Percentiles rank a stretch among this genome's conserved stretches.
Evolutionary conservation across 805 yeast species (phyloP).

Genomic region (Blastobotrys peoriensis): DNA sequence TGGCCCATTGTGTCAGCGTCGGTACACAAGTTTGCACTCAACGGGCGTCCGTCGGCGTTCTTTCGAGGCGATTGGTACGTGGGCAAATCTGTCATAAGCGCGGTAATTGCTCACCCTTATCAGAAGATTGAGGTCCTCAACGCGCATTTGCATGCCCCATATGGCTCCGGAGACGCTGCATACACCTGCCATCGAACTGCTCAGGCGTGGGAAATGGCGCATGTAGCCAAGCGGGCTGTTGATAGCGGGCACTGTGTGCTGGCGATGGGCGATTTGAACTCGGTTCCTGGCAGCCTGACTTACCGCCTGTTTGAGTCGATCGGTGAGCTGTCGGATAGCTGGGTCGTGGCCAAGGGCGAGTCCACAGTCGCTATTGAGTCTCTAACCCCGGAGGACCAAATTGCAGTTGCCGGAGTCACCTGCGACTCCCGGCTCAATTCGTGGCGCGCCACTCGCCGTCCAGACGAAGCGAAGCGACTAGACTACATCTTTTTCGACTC

Average conservation of each 20-base stretch:
- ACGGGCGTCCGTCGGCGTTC: slow-evolving; percentile 91
- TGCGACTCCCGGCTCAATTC: slow-evolving; percentile 85
- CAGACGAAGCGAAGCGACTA: slow-evolving; percentile 74
- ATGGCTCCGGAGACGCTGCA: slow-evolving; percentile 81
- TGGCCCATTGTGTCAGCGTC: slow-evolving; percentile 77
- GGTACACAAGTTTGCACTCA: slow-evolving; percentile 79
- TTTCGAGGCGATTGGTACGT: slow-evolving; percentile 97
- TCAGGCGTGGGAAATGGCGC: slow-evolving; percentile 94
- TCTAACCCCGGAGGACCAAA: slow-evolving; percentile 55
- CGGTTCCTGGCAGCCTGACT: slow-evolving; percentile 81
- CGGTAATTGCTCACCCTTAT: slow-evolving; percentile 51
- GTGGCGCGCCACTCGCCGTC: slow-evolving; percentile 56
- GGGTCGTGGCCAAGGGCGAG: slow-evolving; percentile 63
- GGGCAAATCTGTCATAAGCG: slow-evolving; percentile 81
- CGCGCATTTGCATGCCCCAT: slow-evolving; percentile 98
- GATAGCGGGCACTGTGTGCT: slow-evolving; percentile 79
- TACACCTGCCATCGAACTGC: slow-evolving; percentile 86
- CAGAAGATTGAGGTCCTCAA: slow-evolving; percentile 68
- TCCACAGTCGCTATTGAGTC: slow-evolving; percentile 37
- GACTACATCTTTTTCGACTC: slow-evolving; percentile 84
- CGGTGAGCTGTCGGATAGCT: slow-evolving; percentile 70
- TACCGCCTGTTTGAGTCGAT: slow-evolving; percentile 63
- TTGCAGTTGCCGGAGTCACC: slow-evolving; percentile 72
- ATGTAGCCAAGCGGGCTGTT: slow-evolving; percentile 52
- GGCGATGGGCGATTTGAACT: slow-evolving; percentile 89